phyloP scores from a whole-genome alignment of 805 yeast genomes.

The Ogataea siamensis region DNA sequence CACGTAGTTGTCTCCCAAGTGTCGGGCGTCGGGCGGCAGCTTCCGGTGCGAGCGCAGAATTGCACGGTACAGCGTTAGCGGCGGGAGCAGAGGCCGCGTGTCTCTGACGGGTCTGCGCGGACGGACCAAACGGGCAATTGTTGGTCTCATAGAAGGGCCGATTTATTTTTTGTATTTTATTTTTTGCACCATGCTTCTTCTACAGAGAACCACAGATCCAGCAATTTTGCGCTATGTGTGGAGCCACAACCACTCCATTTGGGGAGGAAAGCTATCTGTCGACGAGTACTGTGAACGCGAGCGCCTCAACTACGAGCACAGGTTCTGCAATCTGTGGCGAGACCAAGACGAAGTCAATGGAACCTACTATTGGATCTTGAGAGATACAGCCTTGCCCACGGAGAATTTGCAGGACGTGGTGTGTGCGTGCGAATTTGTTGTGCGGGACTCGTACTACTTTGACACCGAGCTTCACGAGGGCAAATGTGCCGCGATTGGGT shows the following conservation, averaged over 20 bases:
- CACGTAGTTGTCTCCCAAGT: slow-evolving; percentile 87
- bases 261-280: slow-evolving; percentile 28
- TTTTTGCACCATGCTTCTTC: slow-evolving; percentile 5
- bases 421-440: slow-evolving; percentile 31
- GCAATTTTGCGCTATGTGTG: slow-evolving; percentile 24
- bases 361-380: slow-evolving; percentile 28
- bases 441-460: slow-evolving; percentile 23
- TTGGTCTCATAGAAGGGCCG: slow-evolving; percentile 19
- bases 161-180: slow-evolving; percentile 1
- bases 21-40: slow-evolving; percentile 66
- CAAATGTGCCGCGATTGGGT: slow-evolving; percentile 46
- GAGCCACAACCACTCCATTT: slow-evolving; percentile 20
- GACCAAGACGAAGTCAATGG: slow-evolving; percentile 17
- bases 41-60: slow-evolving; percentile 76
- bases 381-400: slow-evolving; percentile 17
- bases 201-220: slow-evolving; percentile 22
- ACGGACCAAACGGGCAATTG: slow-evolving; percentile 35
- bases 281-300: slow-evolving; percentile 29
- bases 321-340: slow-evolving; percentile 25
- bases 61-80: slow-evolving; percentile 73
- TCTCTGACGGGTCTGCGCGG: slow-evolving; percentile 28
- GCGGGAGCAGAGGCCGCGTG: slow-evolving; percentile 65
- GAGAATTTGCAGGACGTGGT: slow-evolving; percentile 23
- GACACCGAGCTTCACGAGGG: slow-evolving; percentile 11
- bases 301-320: slow-evolving; percentile 14